Evolutionary conservation across 192 early-diverging fungal species (phyloP), one percentile per base, ranked within the genome.

Genomic region (Dissophora globulifera): DNA sequence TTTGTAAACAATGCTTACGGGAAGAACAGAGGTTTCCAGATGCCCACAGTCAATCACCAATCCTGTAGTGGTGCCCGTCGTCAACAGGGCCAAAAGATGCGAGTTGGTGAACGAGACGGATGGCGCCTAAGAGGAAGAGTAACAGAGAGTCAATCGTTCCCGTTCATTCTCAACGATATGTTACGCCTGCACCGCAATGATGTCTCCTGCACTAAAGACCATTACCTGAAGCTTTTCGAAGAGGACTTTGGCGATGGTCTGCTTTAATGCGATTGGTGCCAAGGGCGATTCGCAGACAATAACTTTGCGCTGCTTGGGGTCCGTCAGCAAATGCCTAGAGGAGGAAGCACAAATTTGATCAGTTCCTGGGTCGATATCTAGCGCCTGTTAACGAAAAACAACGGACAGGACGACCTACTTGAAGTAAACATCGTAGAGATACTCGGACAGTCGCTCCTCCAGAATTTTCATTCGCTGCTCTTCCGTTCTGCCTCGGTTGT

Each of bases 11-110:
- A 41, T n/a, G 23, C 82, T 56, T 83, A 97, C 94, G 30, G 95
- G 95, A 42, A 93, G 58, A 4, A 93, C 92, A 7, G 87, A 86
- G 8, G 91, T 89, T 42, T 88, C 87, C 17, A 93, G 70, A 61
- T 93, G 84, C 0, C 95, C 96, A 64, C 90, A 91, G 72, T 97
- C 95, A 19, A 97, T 82, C 1, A 97, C 94, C 53, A 97, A 78
- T 1, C 96, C 96, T 7, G 87, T 89, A 9, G 86, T 85, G 16
- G 78, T 66, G 8, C 96, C 96, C 13, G 89, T 87, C 4, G 92
- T 91, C 57, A 94, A 68, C 42, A 97, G 66, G 1, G 93, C 88
- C 26, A 91, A 70, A 32, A 95, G 79, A 45, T 91, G 83, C 16
- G 85, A 64, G 12, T 92, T 90, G 1, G 90, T 89, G 58, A 94